Base-by-base conservation (phyloP, 805 yeast genomes). In the Alloascoidea hylecoeti region DNA sequence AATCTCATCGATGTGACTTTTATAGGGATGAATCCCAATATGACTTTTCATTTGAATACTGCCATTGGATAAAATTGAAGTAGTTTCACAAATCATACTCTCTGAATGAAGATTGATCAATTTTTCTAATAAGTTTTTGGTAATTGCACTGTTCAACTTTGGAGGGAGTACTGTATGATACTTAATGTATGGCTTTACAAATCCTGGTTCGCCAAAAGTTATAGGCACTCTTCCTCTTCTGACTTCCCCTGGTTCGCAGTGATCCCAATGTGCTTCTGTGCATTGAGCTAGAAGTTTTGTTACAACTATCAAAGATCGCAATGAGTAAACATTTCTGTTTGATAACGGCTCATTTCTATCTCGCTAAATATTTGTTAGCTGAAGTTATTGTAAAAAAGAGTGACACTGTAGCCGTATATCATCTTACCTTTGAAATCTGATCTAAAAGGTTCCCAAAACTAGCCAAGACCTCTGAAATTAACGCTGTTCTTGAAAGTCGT, bases 281-380 rank as follows among this genome's bases (percentile, higher is more conserved):
- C 30, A 23, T n/a, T 23, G 13, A 23, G 30, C 30, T n/a, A 23
- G 30, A 23, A 23, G 30, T 23, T 23, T 23, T n/a, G n/a, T 23
- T 9, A 23, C n/a, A n/a, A 23, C 30, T 9, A 23, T 9, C 13
- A 23, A 9, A 9, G 30, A 23, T 23, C 30, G 9, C 9, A 23
- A n/a, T 9, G 30, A 23, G n/a, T 23, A 23, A n/a, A 23, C n/a
- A 23, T 23, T 23, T n/a, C 30, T 9, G 30, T 23, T 23, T n/a
- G 9, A 9, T 23, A 23, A n/a, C 9, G 30, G 30, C 30, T 23
- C 30, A 23, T 23, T 9, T 9, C 30, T 9, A n/a, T 23, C 30
- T 23, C 30, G 30, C 30, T 23, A 23, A n/a, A n/a, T n/a, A n/a
- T n/a, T n/a, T n/a, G n/a, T n/a, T n/a, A n/a, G n/a, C n/a, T n/a